Base-by-base conservation (phyloP, 306 rosid genomes). In the Nissolia schottii region DNA sequence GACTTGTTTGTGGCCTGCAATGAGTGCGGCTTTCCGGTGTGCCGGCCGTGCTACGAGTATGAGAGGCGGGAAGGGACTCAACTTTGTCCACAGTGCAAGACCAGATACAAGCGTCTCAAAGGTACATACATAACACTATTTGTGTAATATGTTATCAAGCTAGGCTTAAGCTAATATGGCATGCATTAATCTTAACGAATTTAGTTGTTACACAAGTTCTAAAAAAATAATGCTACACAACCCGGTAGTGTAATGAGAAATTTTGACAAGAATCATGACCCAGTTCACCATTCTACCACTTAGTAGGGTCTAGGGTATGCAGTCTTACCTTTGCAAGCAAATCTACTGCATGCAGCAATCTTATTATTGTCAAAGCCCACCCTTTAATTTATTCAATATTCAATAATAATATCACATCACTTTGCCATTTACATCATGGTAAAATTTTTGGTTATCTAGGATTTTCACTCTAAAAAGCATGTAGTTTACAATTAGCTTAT, bases 41-140 rank as follows among this genome's bases (percentile, higher is more conserved):
- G 98, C 75, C 84, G 98, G 38, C 97, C 98, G 3, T 93, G 98
- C 75, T 93, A 93, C 80, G 98, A 93, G 79, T 93, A 93, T 41
- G 98, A 93, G 83, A 76, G 98, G 16, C 74, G 96, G 72, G 98
- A 93, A 82, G 98, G 98, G 29, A 80, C 86, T 82, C 98, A 93
- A 31, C 82, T 82, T 34, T 93, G 98, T 69, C 98, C 98, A 37
- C 98, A 93, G 74, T 93, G 98, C 85, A 93, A 86, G 48, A 93
- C 98, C 65, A 76, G 94, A 83, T 93, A 80, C 85, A 93, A 89
- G 82, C 93, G 98, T 75, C 97, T 93, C 79, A 93, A 87, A 83
- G 98, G 96, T 89, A 31, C 2, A 13, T n/a, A n/a, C n/a, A n/a
- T n/a, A n/a, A n/a, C n/a, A 29, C 0, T 24, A 15, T n/a, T n/a